Base-by-base conservation (phyloP, 495 filamentous ascomycete genomes). In the Trichocladium antarcticum region DNA sequence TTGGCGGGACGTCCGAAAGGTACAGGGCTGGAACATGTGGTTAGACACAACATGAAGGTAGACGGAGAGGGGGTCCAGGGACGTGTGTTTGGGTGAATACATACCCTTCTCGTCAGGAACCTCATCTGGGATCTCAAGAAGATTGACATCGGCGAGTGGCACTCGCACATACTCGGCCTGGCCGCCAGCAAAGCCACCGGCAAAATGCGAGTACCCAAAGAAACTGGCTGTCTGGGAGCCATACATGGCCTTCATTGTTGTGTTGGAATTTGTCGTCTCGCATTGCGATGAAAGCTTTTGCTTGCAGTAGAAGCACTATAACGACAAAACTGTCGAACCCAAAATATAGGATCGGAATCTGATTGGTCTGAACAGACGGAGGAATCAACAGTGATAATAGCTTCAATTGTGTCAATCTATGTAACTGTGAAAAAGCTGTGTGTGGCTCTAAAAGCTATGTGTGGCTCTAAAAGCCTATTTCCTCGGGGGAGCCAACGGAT, bases 81-180 rank as follows among this genome's bases (percentile, higher is more conserved):
- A 24, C 6, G 1, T 17, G 32, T 20, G 11, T 37, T n/a, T 27
- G 20, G 20, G 7, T 1, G 28, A 38, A 28, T 6, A 81, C 11
- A 79, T 69, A 37, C 67, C 85, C 63, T 92, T 90, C 74, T 95
- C 88, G 58, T 94, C 87, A 0, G 87, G 85, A 0, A 96, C 83
- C 47, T 77, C 74, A 38, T 85, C 81, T 6, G 89, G 89, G 4
- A 93, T 75, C 47, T 79, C 78, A 7, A 96, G 75, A 16, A 94
- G 72, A 55, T 94, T 95, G 51, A 82, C 77, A 42, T 93, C 84
- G n/a, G 77, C 89, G 17, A 79, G 77, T 0, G 89, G 88, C 9
- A 93, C 86, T 0, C 89, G 79, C 8, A 86, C 78, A 50, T 89
- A 94, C 63, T 95, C 89, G 9, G 88, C 84, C 60, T 94, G 88